Conservation (phyloP, 2,329 filamentous ascomycete species). For the Colletotrichum sp. region DNA sequence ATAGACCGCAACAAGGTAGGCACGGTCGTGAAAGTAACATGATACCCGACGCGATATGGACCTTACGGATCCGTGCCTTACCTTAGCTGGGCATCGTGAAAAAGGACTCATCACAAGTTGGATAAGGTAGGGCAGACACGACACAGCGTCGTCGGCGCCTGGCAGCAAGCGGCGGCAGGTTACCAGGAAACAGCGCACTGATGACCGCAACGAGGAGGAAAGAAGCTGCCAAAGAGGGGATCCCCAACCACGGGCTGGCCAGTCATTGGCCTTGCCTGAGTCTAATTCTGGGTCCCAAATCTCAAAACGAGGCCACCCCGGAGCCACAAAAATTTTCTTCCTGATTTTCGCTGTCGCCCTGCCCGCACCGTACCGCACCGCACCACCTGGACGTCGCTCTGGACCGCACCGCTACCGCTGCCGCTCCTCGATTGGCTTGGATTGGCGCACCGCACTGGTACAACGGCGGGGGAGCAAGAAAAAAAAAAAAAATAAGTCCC, state of each 20-base stretch:
- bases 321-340: conserved; percentile 18
- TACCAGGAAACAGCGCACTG: neutral
- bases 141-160: neutral
- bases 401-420: neutral
- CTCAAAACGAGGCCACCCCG: conserved; percentile 20
- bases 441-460: conserved; percentile 26
- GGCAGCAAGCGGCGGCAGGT: neutral
- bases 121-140: neutral
- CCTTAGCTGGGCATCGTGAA: neutral
- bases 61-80: neutral
- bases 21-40: neutral
- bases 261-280: neutral
- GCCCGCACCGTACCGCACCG: neutral
- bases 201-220: neutral
- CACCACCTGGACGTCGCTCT: neutral
- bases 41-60: neutral
- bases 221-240: neutral
- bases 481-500: neutral
- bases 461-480: neutral
- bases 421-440: neutral
- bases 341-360: neutral
- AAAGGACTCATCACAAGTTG: neutral
- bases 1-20: neutral
- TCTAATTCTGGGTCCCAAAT: neutral
- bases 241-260: neutral